Conservation (phyloP, 352 stramenopile species). For the Globisporangium rhizosaccharum region DNA sequence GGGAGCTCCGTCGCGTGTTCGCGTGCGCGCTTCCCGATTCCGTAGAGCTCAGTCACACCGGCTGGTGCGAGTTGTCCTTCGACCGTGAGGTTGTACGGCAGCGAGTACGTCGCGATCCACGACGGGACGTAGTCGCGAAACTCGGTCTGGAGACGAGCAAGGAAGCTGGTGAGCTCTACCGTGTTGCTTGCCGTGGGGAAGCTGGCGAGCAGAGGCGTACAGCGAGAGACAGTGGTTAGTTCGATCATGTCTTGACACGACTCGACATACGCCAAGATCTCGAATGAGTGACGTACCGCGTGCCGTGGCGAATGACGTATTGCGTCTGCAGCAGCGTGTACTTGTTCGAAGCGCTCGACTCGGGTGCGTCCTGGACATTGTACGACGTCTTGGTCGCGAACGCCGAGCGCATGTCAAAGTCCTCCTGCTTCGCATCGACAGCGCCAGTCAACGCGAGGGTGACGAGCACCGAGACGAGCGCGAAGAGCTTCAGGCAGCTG, state of each 20-base stretch:
- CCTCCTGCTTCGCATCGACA: neutral
- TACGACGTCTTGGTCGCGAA: slow-evolving; percentile 38
- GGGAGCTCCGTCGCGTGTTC: slow-evolving; percentile 11
- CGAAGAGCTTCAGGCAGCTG: neutral
- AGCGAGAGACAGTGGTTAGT: no score
- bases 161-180: slow-evolving; percentile 35
- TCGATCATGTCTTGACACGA: no score
- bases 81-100: slow-evolving; percentile 57
- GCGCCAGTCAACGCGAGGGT: neutral
- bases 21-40: slow-evolving; percentile 31
- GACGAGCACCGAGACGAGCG: neutral
- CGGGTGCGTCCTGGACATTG: slow-evolving; percentile 19
- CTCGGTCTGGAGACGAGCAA: slow-evolving; percentile 43
- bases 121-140: slow-evolving; percentile 29
- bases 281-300: slow-evolving; percentile 20
- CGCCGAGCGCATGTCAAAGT: slow-evolving; percentile 5
- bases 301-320: slow-evolving; percentile 49
- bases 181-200: slow-evolving; percentile 50
- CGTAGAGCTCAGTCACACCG: slow-evolving; percentile 33
- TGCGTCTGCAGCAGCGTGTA: slow-evolving; percentile 40
- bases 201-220: slow-evolving; percentile 9
- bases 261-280: neutral
- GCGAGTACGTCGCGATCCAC: slow-evolving; percentile 52
- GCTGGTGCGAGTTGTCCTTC: slow-evolving; percentile 31
- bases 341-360: neutral